Evolutionary conservation across 441 rosid genomes (phyloP).

Genomic region (Pelargonium myrrhifolium): DNA sequence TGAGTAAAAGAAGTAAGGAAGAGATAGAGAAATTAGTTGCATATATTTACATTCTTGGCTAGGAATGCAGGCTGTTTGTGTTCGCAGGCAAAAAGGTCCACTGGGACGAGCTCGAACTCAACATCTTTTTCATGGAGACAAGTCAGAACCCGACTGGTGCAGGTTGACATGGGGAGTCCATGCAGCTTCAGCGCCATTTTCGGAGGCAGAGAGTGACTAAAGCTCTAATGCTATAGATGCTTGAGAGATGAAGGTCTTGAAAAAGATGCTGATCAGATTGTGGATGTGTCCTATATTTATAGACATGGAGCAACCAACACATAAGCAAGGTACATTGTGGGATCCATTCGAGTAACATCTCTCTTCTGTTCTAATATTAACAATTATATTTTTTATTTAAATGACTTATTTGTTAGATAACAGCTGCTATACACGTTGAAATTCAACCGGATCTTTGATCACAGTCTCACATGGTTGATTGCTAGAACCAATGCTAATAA

Average conservation of each 20-base stretch:
- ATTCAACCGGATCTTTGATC: too few species aligned
- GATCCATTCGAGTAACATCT: background rate
- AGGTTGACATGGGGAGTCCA: slow-evolving; percentile 47
- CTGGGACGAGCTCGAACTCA: slow-evolving; percentile 57
- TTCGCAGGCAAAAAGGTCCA: slow-evolving; percentile 48
- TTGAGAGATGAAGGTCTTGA: background rate
- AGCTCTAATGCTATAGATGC: background rate
- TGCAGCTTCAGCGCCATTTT: slow-evolving; percentile 48
- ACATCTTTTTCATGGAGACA: slow-evolving; percentile 55
- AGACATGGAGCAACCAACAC: too few species aligned
- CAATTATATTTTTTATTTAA: background rate
- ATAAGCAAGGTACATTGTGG: background rate
- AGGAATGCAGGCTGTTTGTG: slow-evolving; percentile 51
- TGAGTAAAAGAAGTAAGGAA: background rate
- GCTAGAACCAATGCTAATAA: too few species aligned
- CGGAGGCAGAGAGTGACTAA: background rate
- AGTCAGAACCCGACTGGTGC: slow-evolving; percentile 47
- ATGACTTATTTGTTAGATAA: background rate
- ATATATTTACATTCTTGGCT: slow-evolving; percentile 42
- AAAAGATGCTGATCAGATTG: background rate
- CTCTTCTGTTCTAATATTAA: background rate
- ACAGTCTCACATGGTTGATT: too few species aligned
- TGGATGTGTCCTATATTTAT: too few species aligned
- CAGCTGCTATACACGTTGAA: background rate
- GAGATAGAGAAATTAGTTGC: too few species aligned